These are phyloP conservation scores for Allantophomopsis cytisporea DNA, from an alignment of 2,329 filamentous ascomycete species.

Conservation along the genomic window DNA sequence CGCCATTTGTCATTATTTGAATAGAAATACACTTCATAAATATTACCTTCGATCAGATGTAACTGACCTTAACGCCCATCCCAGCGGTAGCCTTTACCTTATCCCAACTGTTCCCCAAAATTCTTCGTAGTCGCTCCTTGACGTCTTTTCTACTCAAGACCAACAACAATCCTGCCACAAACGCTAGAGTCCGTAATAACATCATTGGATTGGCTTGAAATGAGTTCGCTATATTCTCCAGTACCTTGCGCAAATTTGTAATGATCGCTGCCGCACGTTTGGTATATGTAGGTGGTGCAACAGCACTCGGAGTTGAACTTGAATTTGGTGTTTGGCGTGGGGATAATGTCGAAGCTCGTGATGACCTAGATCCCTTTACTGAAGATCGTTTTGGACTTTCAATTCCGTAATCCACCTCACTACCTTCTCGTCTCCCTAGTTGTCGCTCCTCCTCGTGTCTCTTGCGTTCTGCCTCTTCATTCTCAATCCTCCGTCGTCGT, in stretches of 20 bases:
- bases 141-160: slow-evolving; percentile 64
- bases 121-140: slow-evolving; percentile 57
- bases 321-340: slow-evolving; percentile 6
- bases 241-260: slow-evolving; percentile 32
- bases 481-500: slow-evolving; percentile 38
- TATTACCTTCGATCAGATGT: slow-evolving; percentile 48
- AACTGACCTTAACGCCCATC: slow-evolving; percentile 96
- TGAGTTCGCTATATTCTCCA: slow-evolving; percentile 34
- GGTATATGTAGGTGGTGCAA: slow-evolving; percentile 11
- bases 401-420: slow-evolving; percentile 57
- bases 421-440: slow-evolving; percentile 31
- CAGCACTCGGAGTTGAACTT: slow-evolving; percentile 3
- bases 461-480: slow-evolving; percentile 32
- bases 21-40: neutral
- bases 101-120: slow-evolving; percentile 59
- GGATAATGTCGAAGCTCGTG: slow-evolving; percentile 21
- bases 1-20: neutral
- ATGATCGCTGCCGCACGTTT: slow-evolving; percentile 34
- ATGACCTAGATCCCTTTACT: slow-evolving; percentile 15
- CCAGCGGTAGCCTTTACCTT: slow-evolving; percentile 77
- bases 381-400: slow-evolving; percentile 30
- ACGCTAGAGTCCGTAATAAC: slow-evolving; percentile 54
- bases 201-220: slow-evolving; percentile 42
- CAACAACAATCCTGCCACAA: slow-evolving; percentile 65
- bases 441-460: slow-evolving; percentile 31